These are phyloP conservation scores for Plasmodium gonderi DNA, from an alignment of 169 alveolate species.

Conservation along the genomic window DNA sequence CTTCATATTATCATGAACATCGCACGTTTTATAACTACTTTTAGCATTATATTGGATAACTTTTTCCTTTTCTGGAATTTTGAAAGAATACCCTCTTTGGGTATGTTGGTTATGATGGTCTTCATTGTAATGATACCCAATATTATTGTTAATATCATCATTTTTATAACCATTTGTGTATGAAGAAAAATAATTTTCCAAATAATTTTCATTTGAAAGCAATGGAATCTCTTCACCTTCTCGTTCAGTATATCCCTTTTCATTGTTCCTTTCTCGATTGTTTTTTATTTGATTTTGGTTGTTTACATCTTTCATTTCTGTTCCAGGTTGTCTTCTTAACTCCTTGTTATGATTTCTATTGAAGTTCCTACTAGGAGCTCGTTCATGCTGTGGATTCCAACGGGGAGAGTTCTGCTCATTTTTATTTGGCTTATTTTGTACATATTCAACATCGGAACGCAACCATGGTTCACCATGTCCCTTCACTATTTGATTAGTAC, in stretches of 20 bases:
- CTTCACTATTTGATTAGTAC: neutral
- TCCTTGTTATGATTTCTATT: neutral
- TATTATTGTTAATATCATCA: neutral
- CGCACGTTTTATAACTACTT: neutral
- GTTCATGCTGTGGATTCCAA: neutral
- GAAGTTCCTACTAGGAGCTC: neutral
- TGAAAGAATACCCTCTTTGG: no score
- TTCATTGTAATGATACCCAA: neutral
- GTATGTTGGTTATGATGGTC: no score
- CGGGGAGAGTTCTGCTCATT: neutral
- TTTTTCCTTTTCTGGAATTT: neutral
- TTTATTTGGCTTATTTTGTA: neutral
- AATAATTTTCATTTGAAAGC: neutral
- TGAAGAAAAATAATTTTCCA: conserved; percentile 21
- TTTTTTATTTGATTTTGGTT: neutral
- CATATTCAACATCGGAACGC: neutral
- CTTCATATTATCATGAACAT: neutral
- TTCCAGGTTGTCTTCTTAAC: neutral
- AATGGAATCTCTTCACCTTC: neutral
- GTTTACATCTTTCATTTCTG: neutral
- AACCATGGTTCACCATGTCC: neutral
- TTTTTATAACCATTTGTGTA: neutral
- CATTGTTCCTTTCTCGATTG: neutral
- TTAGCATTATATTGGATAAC: neutral
- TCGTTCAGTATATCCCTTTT: neutral